Evolutionary conservation across 768 basidiomycete genomes (phyloP), one percentile per base, ranked within the genome.

Genomic region (Xanthoconium purpureum): DNA sequence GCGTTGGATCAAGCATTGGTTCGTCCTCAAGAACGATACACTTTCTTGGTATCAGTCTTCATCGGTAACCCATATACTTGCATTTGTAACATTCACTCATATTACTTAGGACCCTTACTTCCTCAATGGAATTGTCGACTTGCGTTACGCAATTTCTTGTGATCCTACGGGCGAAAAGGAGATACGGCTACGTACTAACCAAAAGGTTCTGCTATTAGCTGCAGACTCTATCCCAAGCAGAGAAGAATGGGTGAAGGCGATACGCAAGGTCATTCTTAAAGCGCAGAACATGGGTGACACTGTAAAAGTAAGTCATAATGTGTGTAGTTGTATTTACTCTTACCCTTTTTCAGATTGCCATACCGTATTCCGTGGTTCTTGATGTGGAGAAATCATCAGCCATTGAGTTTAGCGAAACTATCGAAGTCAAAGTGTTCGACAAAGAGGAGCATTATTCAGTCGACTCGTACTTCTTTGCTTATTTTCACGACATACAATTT

Each of bases 21-120:
- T 98, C 63, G 83, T 96, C 2, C 79, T 99, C 47, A 94, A 92
- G 82, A 96, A 98, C 59, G 94, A 95, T 65, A 91, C 93, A 1
- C 77, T 99, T 29, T 94, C 93, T 17, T 99, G 97, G 97, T 98
- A 92, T 71, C 90, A 93, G 60, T 92, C 91, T 8, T 93, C 94
- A 54, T 87, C 92, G 54, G 94, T 94, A 72, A 75, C 78, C 69
- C 43, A 11, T 24, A 24, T 38, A 20, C 48, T 28, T 40, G 47
- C 57, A 42, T 29, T 50, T 40, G 46, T 50, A 44, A 38, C 43
- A 42, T 57, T 50, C 52, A 12, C 52, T 62, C 39, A 48, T 42
- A 18, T 47, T 30, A 14, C 30, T 28, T 58, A 96, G 94, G 94
- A 99, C 64, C 96, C 95, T 2, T 99, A 99, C 73, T 99, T 99